Evolutionary conservation across 164 flowering plant species (phyloP).

Genomic region (Saururus chinensis): DNA sequence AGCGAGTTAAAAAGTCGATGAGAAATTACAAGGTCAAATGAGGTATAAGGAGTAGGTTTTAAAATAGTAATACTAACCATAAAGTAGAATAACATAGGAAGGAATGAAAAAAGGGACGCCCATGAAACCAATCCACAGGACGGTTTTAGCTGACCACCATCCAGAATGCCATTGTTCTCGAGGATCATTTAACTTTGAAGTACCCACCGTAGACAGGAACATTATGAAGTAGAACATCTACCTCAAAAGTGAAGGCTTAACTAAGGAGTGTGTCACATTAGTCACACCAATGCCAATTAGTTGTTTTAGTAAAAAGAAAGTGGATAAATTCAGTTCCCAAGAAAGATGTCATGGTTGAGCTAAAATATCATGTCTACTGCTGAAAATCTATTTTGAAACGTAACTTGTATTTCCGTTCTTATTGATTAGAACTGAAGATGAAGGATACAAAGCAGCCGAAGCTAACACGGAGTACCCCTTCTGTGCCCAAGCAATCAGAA

Average conservation of each 20-base stretch:
- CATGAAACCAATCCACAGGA: slow-evolving; percentile 38
- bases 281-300: not conserved
- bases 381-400: too few species aligned
- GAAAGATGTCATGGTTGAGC: too few species aligned
- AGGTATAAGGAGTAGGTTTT: not conserved
- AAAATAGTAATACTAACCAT: slow-evolving; percentile 44
- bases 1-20: not conserved
- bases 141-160: slow-evolving; percentile 76
- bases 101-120: slow-evolving; percentile 57
- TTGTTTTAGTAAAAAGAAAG: not conserved
- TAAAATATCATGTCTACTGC: too few species aligned
- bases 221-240: slow-evolving; percentile 63
- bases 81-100: slow-evolving; percentile 38
- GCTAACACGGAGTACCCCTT: slow-evolving; percentile 87
- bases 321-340: not conserved
- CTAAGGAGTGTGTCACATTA: not conserved
- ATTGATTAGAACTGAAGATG: not conserved
- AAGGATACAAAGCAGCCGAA: slow-evolving; percentile 93
- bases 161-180: slow-evolving; percentile 81
- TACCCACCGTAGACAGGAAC: slow-evolving; percentile 74
- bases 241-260: slow-evolving; percentile 27
- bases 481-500: slow-evolving; percentile 61
- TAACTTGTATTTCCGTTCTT: too few species aligned
- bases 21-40: not conserved
- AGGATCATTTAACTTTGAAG: slow-evolving; percentile 37